A percentile compares a stretch with the other conserved stretches of the same genome.
Conservation (phyloP, 1,284 basidiomycete genomes). For the Malassezia equina region DNA sequence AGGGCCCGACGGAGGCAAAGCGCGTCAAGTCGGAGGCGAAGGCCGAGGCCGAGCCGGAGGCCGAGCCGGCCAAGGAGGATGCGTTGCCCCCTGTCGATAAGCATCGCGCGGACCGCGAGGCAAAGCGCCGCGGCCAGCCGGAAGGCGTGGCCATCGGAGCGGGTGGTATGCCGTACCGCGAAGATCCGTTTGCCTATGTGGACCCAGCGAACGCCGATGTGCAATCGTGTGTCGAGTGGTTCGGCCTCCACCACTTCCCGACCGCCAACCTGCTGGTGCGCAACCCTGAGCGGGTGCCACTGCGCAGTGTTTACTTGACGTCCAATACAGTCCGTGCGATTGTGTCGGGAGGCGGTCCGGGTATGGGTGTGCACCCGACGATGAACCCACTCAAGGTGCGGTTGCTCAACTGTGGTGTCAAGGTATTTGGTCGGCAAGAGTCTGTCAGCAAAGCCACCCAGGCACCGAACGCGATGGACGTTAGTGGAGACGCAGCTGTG, state of each 20-base stretch:
- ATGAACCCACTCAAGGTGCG: constrained; percentile 67
- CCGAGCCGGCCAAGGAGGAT: neutral
- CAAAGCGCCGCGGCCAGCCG: constrained; percentile 15
- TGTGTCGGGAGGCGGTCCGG: constrained; percentile 60
- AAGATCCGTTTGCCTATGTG: constrained; percentile 42
- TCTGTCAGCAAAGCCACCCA: constrained; percentile 46
- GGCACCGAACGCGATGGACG: neutral
- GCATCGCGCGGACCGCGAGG: constrained; percentile 29
- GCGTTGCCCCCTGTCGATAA: constrained; percentile 23
- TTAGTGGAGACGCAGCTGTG: neutral
- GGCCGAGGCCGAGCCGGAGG: neutral
- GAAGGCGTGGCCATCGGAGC: constrained; percentile 27
- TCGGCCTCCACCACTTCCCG: constrained; percentile 70
- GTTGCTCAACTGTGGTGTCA: constrained; percentile 81
- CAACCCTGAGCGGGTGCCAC: constrained; percentile 65
- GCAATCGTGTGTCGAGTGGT: constrained; percentile 56
- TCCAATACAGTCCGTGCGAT: constrained; percentile 68
- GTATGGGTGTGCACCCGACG: constrained; percentile 29
- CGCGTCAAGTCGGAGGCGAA: constrained; percentile 23
- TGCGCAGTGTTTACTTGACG: constrained; percentile 78
- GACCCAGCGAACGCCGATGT: constrained; percentile 27
- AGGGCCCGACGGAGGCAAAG: constrained; percentile 22
- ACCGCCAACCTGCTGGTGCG: constrained; percentile 70
- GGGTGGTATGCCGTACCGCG: constrained; percentile 40
- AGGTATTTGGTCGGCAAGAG: constrained; percentile 58